Evolutionary conservation across 495 filamentous ascomycete species (phyloP), one percentile per base, ranked within the genome.

Genomic region (Talaromyces thailandensis): DNA sequence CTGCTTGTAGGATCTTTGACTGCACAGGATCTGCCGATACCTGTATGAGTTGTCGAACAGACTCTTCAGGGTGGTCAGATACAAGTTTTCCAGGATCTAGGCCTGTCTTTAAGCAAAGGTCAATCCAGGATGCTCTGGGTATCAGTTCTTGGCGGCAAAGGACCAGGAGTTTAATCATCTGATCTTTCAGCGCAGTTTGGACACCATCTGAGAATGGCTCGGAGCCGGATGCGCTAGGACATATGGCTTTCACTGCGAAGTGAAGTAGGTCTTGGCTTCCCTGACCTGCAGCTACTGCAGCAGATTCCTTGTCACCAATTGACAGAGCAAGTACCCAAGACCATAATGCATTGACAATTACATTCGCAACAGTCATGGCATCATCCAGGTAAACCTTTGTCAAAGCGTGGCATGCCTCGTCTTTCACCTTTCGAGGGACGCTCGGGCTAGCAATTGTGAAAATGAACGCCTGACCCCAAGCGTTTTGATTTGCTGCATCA

Each of bases 71-170:
- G 29, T 76, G 66, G 43, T 74, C 81, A 24, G 76, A 75, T 5
- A 86, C 90, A 56, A 98, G 80, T 11, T 81, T 75, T 18, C 92
- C 93, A 2, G 94, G 94, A 71, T 98, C 94, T 4, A 89, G 78
- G 24, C 87, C 84, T 24, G 88, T 84, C 63, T 82, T 83, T 43
- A 97, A 76, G 68, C 92, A 96, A 4, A 91, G 68, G 26, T 89
- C 86, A 70, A 98, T 98, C 95, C 95, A 98, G 45, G 82, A 86
- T 16, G 84, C 79, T 26, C 84, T 82, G 0, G 92, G 88, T 63
- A 97, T 82, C 32, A 98, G 70, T 60, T 92, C 84, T 24, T 85
- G 82, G 18, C 90, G 86, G 61, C 87, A 85, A n/a, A 98, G 76
- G 21, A 96, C 82, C 31, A 96, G 77, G 12, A 96, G 71, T 7